Evolutionary conservation across 176 grass and related monocot species (phyloP).

Genomic region (Triticum dicoccoides): DNA sequence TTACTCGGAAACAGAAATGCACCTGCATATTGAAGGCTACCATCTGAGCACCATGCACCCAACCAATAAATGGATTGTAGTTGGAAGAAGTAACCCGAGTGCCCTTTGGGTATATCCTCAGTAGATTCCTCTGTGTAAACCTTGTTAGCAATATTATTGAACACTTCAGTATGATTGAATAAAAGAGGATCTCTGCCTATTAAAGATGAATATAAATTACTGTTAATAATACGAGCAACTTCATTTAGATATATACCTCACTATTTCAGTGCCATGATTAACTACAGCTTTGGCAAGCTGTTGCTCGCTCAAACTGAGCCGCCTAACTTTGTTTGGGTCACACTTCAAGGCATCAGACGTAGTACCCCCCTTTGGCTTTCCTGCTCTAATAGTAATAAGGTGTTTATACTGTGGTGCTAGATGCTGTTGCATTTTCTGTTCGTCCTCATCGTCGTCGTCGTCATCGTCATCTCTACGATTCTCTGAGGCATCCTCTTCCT

Average conservation of each 20-base stretch:
- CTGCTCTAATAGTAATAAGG: conserved; percentile 82
- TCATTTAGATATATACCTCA: conserved; percentile 53
- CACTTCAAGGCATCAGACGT: conserved; percentile 64
- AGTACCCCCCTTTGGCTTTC: conserved; percentile 84
- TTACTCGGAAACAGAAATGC: not conserved
- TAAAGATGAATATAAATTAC: not conserved
- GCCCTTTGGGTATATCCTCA: conserved; percentile 88
- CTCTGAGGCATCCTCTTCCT: conserved; percentile 19
- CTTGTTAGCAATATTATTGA: conserved; percentile 41
- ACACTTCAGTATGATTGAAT: conserved; percentile 16
- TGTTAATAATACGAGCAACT: not conserved
- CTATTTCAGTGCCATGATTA: conserved; percentile 62
- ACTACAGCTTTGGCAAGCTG: conserved; percentile 63
- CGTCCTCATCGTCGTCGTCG: conserved; percentile 19
- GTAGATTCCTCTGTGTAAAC: conserved; percentile 89
- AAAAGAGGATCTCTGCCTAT: not conserved
- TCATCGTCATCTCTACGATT: conserved; percentile 11
- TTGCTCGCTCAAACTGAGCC: conserved; percentile 92
- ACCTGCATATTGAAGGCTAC: conserved; percentile 99
- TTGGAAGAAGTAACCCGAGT: conserved; percentile 84
- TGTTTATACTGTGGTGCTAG: conserved; percentile 61
- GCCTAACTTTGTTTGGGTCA: conserved; percentile 76
- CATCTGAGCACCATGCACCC: conserved; percentile 96
- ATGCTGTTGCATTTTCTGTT: conserved; percentile 39
- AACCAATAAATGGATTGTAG: conserved; percentile 91